Conservation (phyloP, 805 yeast genomes). For the Candida succiphila region DNA sequence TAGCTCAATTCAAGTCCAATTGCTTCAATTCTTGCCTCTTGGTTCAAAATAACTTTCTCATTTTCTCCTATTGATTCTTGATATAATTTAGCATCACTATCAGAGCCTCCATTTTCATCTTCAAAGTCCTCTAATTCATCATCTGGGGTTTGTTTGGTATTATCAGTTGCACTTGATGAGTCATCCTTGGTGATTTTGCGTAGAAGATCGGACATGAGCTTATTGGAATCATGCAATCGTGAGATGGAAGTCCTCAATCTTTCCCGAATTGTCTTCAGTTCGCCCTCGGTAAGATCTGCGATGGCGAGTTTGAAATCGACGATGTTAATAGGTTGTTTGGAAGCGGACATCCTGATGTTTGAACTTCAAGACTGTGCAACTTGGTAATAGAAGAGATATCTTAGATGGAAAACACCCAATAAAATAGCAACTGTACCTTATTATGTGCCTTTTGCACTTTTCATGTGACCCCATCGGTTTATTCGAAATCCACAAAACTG, state of each 20-base stretch:
- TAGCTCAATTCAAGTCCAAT: constrained; percentile 36
- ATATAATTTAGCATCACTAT: constrained; percentile 32
- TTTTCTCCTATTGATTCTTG: constrained; percentile 50
- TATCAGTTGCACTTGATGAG: too few relatives aligned
- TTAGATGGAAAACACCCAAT: too few relatives aligned
- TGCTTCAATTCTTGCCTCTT: constrained; percentile 32
- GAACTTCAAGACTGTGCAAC: too few relatives aligned
- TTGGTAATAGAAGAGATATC: too few relatives aligned
- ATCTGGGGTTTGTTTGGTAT: too few relatives aligned
- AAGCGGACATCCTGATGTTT: constrained; percentile 13
- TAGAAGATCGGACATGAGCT: constrained; percentile 32
- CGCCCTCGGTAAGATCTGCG: constrained; percentile 30
- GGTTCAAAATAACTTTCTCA: constrained; percentile 40
- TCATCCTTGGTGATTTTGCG: constrained; percentile 15
- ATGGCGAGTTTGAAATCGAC: constrained; percentile 20
- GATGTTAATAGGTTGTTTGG: constrained; percentile 16
- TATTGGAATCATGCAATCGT: constrained; percentile 44
- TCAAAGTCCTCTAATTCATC: constrained; percentile 3
- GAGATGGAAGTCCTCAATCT: constrained; percentile 31
- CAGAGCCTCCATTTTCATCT: constrained; percentile 28
- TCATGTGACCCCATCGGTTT: background rate
- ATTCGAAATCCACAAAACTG: too few relatives aligned
- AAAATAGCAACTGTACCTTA: too few relatives aligned
- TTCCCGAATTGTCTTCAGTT: constrained; percentile 22
- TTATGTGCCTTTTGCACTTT: background rate